phyloP scores from a whole-genome alignment of 2,329 filamentous ascomycete genomes.

The Harringtonia aguacate region DNA sequence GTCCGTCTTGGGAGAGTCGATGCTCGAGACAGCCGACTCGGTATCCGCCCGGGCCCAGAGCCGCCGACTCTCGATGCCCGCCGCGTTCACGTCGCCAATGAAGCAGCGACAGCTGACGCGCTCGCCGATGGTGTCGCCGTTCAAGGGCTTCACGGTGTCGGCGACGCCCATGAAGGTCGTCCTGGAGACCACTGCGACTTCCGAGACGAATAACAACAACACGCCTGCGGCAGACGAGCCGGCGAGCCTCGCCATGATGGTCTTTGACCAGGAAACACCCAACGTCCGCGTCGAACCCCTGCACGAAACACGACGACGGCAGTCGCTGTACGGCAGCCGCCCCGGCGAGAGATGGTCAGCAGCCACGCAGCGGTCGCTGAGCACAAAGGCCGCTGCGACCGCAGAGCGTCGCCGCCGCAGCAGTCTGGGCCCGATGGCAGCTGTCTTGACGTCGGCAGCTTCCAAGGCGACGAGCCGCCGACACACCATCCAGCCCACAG shows the following conservation, averaged over 20 bases:
- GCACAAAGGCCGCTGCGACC: too few relatives aligned
- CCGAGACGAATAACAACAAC: too few relatives aligned
- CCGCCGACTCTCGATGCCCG: too few relatives aligned
- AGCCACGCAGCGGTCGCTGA: not conserved
- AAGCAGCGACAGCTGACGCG: not conserved
- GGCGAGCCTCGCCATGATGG: slow-evolving; percentile 5
- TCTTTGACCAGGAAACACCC: slow-evolving; percentile 19
- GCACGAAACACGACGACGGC: slow-evolving; percentile 19
- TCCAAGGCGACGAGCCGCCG: slow-evolving; percentile 9
- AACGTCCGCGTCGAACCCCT: slow-evolving; percentile 13
- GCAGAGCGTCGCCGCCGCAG: slow-evolving; percentile 3
- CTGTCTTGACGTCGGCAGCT: too few relatives aligned
- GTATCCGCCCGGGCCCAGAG: too few relatives aligned
- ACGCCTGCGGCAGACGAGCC: too few relatives aligned
- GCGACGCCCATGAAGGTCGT: not conserved
- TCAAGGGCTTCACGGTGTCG: too few relatives aligned
- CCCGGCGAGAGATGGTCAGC: slow-evolving; percentile 15
- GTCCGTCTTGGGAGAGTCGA: too few relatives aligned
- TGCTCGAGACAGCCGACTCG: too few relatives aligned
- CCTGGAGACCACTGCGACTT: too few relatives aligned
- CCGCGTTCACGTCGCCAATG: not conserved
- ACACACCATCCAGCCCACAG: slow-evolving; percentile 17
- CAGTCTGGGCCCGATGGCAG: slow-evolving; percentile 6
- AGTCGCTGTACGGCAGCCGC: slow-evolving; percentile 17
- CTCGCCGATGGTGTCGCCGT: not conserved